Percentiles rank a stretch among this genome's conserved stretches.
Conservation (phyloP, 331 rosid species). For the Acacia concinna region DNA sequence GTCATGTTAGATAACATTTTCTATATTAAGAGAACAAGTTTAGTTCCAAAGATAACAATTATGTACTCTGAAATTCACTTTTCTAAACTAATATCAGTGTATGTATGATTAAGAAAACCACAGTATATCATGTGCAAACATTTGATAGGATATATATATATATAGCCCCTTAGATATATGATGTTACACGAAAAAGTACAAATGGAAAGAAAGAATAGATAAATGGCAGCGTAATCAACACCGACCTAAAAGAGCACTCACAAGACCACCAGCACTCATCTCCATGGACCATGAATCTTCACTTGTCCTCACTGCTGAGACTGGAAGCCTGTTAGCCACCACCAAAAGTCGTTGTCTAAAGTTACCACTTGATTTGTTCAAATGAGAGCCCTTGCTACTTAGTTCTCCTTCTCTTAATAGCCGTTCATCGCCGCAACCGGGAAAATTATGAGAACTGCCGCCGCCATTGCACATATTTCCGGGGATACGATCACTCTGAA, state of each 20-base stretch:
- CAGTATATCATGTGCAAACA: not conserved
- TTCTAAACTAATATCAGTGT: not conserved
- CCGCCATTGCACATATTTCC: constrained; percentile 54
- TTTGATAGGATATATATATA: not conserved
- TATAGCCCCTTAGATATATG: not conserved
- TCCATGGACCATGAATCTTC: constrained; percentile 80
- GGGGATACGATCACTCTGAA: constrained; percentile 52
- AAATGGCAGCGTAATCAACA: constrained; percentile 1
- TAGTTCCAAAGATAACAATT: not conserved
- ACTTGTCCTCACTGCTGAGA: constrained; percentile 71
- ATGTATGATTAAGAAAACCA: not conserved
- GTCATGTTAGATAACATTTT: constrained; percentile 27
- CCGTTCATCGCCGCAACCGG: constrained; percentile 55
- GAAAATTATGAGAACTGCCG: constrained; percentile 33
- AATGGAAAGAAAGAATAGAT: not conserved
- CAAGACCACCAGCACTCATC: constrained; percentile 80
- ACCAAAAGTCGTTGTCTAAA: constrained; percentile 70
- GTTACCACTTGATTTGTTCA: constrained; percentile 42
- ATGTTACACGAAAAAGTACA: not conserved
- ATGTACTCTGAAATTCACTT: not conserved
- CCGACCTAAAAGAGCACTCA: constrained; percentile 75
- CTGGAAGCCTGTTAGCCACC: constrained; percentile 83
- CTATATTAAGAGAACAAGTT: not conserved
- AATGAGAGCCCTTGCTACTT: constrained; percentile 42
- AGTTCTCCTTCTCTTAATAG: constrained; percentile 51